Evolutionary conservation across 129 eudicot genomes (phyloP).

Genomic region (Arctium lappa): DNA sequence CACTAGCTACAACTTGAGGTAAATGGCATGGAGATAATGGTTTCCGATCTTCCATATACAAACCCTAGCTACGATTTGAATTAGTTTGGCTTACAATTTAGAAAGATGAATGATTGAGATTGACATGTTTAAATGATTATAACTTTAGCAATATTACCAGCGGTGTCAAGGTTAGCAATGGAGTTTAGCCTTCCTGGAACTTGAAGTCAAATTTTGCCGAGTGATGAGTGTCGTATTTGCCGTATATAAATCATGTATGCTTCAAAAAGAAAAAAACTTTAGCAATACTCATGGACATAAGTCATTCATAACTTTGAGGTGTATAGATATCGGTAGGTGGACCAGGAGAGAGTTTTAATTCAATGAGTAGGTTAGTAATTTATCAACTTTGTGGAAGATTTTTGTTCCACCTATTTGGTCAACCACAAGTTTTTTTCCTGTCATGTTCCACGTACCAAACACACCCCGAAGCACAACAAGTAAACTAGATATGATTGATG

Average conservation of each 20-base stretch:
- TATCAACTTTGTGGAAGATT: neutral
- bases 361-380: neutral
- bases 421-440: neutral
- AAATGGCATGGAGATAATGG: neutral
- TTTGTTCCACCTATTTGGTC: neutral
- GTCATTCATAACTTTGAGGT: neutral
- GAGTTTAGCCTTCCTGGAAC: neutral
- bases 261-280: neutral
- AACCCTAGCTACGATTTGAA: no score
- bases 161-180: neutral
- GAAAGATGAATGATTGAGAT: neutral
- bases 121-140: neutral
- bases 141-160: neutral
- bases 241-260: neutral
- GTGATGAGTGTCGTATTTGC: neutral
- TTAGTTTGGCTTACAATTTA: neutral
- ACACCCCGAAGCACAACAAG: neutral
- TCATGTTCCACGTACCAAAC: neutral
- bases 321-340: neutral
- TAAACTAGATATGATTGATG: no score
- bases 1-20: neutral
- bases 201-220: neutral
- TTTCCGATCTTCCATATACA: neutral
- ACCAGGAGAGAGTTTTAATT: neutral
- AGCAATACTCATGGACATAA: neutral